Evolutionary conservation across 2,329 filamentous ascomycete species (phyloP).

Genomic region (Fusarium pilosicola): DNA sequence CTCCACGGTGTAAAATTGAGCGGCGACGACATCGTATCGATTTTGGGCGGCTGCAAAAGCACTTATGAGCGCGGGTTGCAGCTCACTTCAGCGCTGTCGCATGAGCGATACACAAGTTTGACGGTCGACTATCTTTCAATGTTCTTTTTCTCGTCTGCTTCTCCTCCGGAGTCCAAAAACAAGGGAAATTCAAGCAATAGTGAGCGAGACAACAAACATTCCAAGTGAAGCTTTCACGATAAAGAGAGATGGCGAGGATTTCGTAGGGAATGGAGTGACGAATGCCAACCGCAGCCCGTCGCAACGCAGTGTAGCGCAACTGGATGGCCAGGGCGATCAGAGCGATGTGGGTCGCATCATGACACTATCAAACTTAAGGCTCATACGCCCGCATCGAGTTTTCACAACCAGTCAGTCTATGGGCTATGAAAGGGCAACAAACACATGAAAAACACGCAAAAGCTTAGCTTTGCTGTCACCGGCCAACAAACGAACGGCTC

Average conservation of each 20-base stretch:
- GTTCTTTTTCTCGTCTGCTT: not conserved
- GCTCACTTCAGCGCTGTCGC: slow-evolving; percentile 31
- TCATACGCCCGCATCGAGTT: slow-evolving; percentile 28
- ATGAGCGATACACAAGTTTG: slow-evolving; percentile 23
- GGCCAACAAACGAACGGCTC: not conserved
- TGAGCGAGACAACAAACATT: slow-evolving; percentile 34
- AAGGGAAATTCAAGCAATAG: slow-evolving; percentile 23
- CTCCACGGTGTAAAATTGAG: slow-evolving; percentile 62
- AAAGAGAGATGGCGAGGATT: slow-evolving; percentile 29
- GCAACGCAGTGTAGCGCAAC: slow-evolving; percentile 14
- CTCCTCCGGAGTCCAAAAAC: not conserved
- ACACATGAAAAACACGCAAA: not conserved
- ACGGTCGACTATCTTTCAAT: not conserved
- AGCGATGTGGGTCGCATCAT: slow-evolving; percentile 40
- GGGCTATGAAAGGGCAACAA: slow-evolving; percentile 4
- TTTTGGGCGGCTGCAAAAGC: slow-evolving; percentile 25
- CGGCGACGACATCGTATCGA: slow-evolving; percentile 56
- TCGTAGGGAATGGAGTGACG: slow-evolving; percentile 43
- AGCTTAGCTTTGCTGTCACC: not conserved
- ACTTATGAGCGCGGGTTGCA: slow-evolving; percentile 30
- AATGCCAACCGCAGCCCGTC: slow-evolving; percentile 19
- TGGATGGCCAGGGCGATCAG: slow-evolving; percentile 34
- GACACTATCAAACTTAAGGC: slow-evolving; percentile 36
- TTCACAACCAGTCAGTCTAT: slow-evolving; percentile 3
- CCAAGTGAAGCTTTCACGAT: slow-evolving; percentile 29